A percentile compares a stretch with the other conserved stretches of the same genome.
phyloP scores from a whole-genome alignment of 2,329 filamentous ascomycete species.

The Fusarium sp. region DNA sequence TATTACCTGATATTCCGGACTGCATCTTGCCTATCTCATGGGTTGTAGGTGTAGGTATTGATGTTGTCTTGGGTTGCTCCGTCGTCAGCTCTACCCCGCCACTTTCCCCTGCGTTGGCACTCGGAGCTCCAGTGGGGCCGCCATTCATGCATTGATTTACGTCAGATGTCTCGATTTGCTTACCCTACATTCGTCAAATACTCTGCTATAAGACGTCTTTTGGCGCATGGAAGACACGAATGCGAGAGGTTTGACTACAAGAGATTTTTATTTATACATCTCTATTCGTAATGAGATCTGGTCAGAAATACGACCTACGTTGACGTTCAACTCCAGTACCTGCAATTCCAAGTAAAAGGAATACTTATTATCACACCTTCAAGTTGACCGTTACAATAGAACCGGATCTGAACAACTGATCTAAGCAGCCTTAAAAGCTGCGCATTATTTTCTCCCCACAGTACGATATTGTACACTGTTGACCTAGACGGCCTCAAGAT shows the following conservation, averaged over 20 bases:
- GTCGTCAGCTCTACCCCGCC: conserved; percentile 43
- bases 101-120: conserved; percentile 26
- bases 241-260: fast-evolving
- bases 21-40: conserved; percentile 64
- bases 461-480: neutral
- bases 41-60: conserved; percentile 10
- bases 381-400: neutral
- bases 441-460: neutral
- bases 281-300: neutral
- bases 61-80: conserved; percentile 26
- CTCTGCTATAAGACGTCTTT: neutral
- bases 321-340: neutral
- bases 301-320: fast-evolving
- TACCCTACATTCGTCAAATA: conserved; percentile 30
- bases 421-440: neutral
- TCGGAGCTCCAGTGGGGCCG: conserved; percentile 38
- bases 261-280: fast-evolving
- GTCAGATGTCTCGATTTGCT: neutral
- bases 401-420: neutral
- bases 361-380: neutral
- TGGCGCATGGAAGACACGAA: fast-evolving
- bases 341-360: too few species aligned
- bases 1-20: conserved; percentile 79
- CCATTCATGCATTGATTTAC: conserved; percentile 16
- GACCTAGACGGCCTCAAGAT: conserved; percentile 14